Evolutionary conservation across 345 rosid genomes (phyloP).

Genomic region (Pistacia integerrima): DNA sequence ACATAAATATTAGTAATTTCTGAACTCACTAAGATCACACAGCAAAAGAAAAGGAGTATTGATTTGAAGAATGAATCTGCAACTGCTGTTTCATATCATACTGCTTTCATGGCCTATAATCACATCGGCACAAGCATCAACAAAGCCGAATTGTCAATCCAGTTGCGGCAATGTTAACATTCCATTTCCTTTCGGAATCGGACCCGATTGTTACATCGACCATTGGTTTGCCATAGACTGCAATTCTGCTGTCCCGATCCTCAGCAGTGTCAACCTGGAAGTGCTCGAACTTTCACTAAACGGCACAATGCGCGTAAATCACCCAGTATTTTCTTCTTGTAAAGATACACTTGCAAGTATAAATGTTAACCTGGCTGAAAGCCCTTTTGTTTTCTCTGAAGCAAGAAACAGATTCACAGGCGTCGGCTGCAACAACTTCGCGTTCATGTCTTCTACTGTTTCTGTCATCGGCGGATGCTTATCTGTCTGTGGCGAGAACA

Average conservation of each 20-base stretch:
- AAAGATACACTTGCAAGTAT: accelerated
- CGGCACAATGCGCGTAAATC: background rate
- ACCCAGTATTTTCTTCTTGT: background rate
- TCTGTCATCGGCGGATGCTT: background rate
- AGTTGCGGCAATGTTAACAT: background rate
- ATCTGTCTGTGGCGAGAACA: background rate
- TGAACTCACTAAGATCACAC: background rate
- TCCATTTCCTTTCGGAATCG: slow-evolving; percentile 2
- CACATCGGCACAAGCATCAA: background rate
- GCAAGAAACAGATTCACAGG: background rate
- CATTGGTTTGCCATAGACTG: background rate
- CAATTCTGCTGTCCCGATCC: background rate
- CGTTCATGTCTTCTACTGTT: background rate
- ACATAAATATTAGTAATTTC: no score
- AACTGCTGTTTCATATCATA: background rate
- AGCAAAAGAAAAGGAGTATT: background rate
- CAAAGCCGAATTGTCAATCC: background rate
- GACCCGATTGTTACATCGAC: background rate
- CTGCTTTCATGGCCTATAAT: background rate
- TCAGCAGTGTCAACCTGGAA: background rate
- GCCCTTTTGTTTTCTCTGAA: background rate
- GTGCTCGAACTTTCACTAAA: background rate
- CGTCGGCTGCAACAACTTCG: background rate
- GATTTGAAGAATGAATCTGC: background rate
- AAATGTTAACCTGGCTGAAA: background rate